Conservation (phyloP, 108 stramenopile species). For the Nitzschia sp. region DNA sequence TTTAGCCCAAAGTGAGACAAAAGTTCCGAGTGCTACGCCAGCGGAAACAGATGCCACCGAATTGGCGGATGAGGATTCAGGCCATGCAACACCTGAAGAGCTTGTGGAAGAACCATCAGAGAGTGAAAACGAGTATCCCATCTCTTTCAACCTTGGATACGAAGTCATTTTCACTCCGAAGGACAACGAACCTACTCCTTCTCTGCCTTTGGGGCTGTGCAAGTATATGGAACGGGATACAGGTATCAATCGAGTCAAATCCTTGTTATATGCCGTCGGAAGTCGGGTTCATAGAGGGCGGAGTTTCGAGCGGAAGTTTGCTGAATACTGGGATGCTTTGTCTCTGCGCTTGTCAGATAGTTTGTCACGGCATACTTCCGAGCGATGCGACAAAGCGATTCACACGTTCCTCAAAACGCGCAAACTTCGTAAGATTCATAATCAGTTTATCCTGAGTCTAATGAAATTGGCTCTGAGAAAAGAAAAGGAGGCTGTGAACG, state of each 20-base stretch:
- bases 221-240: neutral
- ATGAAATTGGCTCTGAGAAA: slow-evolving; percentile 18
- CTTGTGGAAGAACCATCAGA: neutral
- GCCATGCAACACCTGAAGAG: neutral
- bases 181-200: neutral
- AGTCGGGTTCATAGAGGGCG: slow-evolving; percentile 36
- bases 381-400: slow-evolving; percentile 39
- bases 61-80: neutral
- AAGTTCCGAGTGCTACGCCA: neutral
- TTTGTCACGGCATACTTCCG: slow-evolving; percentile 6
- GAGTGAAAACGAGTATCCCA: neutral
- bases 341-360: slow-evolving; percentile 32
- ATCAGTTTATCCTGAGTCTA: slow-evolving; percentile 68
- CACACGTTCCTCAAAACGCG: slow-evolving; percentile 56
- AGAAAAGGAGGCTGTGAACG: no score
- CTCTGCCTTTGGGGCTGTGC: neutral
- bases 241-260: slow-evolving; percentile 33
- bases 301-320: slow-evolving; percentile 55
- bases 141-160: slow-evolving; percentile 7
- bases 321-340: slow-evolving; percentile 75
- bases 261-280: slow-evolving; percentile 32
- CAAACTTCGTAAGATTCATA: slow-evolving; percentile 69
- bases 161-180: neutral
- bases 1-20: neutral
- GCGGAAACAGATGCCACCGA: neutral